These are phyloP conservation scores for Sistotremastrum niveocremeum DNA, from an alignment of 768 basidiomycete species.

Conservation along the genomic window DNA sequence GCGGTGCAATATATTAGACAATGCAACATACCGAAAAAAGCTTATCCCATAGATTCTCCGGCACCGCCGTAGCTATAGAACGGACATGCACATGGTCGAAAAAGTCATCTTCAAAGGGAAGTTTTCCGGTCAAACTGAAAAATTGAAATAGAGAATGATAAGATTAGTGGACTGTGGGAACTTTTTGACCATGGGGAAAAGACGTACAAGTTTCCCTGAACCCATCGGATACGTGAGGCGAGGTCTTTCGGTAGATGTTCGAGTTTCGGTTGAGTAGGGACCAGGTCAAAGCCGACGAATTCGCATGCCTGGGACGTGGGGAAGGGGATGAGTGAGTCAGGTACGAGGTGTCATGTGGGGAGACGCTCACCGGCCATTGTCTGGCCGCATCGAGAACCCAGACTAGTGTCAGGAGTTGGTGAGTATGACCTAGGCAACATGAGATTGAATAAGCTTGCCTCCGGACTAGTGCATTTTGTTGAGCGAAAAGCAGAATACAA, in stretches of 20 bases:
- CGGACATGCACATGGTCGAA: conserved; percentile 73
- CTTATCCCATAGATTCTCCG: conserved; percentile 45
- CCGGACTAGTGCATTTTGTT: conserved; percentile 1
- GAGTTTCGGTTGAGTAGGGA: conserved; percentile 56
- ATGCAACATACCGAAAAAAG: conserved; percentile 43
- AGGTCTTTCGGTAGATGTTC: conserved; percentile 35
- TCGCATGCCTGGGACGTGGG: conserved; percentile 19
- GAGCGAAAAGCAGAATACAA: not conserved
- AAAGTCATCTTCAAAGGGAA: conserved; percentile 73
- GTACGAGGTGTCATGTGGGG: conserved; percentile 1
- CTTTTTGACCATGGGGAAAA: not conserved
- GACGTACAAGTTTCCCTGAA: conserved; percentile 65
- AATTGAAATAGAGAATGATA: not conserved
- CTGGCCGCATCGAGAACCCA: conserved; percentile 67
- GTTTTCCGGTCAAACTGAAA: conserved; percentile 53
- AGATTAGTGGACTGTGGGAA: not conserved
- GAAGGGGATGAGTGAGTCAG: not conserved
- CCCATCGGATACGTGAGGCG: conserved; percentile 51
- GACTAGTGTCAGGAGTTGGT: conserved; percentile 11
- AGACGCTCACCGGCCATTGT: conserved; percentile 48
- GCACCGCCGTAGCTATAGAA: conserved; percentile 50
- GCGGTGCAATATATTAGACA: no score
- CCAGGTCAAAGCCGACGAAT: conserved; percentile 59
- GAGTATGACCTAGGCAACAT: not conserved
- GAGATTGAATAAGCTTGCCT: conserved; percentile 32